Percentiles rank a stretch among this genome's conserved stretches.
phyloP scores from a whole-genome alignment of 306 rosid species.

The Rosa persica region DNA sequence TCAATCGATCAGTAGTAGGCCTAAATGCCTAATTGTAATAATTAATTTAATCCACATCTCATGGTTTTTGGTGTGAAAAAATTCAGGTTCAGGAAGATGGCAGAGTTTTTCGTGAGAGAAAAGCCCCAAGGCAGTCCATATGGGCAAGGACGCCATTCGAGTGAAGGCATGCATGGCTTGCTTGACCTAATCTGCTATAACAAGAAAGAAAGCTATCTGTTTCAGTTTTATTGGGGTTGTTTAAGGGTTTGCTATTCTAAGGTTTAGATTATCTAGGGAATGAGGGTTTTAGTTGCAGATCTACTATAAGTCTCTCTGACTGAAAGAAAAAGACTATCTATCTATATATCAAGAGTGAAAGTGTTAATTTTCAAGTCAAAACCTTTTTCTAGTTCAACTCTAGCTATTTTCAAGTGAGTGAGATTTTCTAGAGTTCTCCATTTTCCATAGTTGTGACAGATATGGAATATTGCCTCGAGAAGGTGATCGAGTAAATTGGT shows the following conservation, averaged over 20 bases:
- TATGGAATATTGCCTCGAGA: slow-evolving; percentile 10
- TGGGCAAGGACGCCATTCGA: slow-evolving; percentile 46
- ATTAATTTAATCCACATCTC: background rate
- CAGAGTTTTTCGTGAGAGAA: slow-evolving; percentile 47
- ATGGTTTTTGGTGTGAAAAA: slow-evolving; percentile 19
- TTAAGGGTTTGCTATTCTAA: slow-evolving; percentile 32
- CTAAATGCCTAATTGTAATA: background rate
- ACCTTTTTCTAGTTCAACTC: background rate
- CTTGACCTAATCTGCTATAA: slow-evolving; percentile 16
- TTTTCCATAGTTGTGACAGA: slow-evolving; percentile 6
- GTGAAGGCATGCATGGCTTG: slow-evolving; percentile 28
- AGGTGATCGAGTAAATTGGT: slow-evolving; percentile 1
- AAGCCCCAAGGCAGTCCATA: slow-evolving; percentile 42
- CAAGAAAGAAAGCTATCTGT: slow-evolving; percentile 18
- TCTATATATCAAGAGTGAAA: background rate
- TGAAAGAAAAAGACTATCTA: slow-evolving; percentile 5
- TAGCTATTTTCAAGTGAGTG: slow-evolving; percentile 1
- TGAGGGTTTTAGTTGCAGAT: slow-evolving; percentile 26
- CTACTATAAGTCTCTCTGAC: slow-evolving; percentile 23
- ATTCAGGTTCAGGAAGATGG: slow-evolving; percentile 55
- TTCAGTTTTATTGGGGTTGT: background rate
- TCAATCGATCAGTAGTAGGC: background rate
- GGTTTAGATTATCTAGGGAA: slow-evolving; percentile 51
- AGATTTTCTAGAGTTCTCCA: background rate
- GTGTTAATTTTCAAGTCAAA: background rate